Evolutionary conservation across 305 asterid genomes (phyloP), one percentile per base, ranked within the genome.

Genomic region (Fraxinus platypoda): DNA sequence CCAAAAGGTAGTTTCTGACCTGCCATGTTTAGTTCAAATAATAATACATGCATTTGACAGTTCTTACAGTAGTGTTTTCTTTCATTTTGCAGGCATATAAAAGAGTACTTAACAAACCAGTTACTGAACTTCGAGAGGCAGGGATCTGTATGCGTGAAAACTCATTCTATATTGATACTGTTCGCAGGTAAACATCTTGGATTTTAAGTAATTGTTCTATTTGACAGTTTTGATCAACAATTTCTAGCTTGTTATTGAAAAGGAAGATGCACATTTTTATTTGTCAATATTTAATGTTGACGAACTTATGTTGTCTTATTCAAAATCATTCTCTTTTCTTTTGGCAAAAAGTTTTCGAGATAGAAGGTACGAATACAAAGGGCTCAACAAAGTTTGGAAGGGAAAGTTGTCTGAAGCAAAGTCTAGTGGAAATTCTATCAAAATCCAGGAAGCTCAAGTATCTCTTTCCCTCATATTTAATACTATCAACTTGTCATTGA

Each of bases 111-210:
- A 78, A 92, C 84, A 96, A 94, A 85, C 99, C 99, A 87, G 94
- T 93, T 81, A 91, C 97, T 30, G 99, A 93, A 88, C 90, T 94
- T 86, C 98, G 97, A 83, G 98, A 96, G 86, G 99, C 99, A 75
- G 98, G 97, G 88, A 93, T 96, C 88, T 96, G 99, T 89, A 96
- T 96, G 99, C 93, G 99, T 77, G 99, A 96, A 90, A 96, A 96
- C 88, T 93, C 99, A 80, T 96, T 96, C 88, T 96, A 96, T 88
- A 94, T 96, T 88, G 98, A 96, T 85, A 96, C 99, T 46, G 98
- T 96, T 59, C 98, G 99, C 86, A 96, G 99, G 99, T 94, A 74
- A 86, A 87, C 84, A 73, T 77, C 87, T 79, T 59, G 68, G 34
- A 72, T 57, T 81, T 72, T 86, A 70, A 23, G 72, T 79, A 73